Percentiles rank a stretch among this genome's conserved stretches.
Conservation (phyloP, 192 early-diverging fungal genomes). For the Linnemannia zychae region DNA sequence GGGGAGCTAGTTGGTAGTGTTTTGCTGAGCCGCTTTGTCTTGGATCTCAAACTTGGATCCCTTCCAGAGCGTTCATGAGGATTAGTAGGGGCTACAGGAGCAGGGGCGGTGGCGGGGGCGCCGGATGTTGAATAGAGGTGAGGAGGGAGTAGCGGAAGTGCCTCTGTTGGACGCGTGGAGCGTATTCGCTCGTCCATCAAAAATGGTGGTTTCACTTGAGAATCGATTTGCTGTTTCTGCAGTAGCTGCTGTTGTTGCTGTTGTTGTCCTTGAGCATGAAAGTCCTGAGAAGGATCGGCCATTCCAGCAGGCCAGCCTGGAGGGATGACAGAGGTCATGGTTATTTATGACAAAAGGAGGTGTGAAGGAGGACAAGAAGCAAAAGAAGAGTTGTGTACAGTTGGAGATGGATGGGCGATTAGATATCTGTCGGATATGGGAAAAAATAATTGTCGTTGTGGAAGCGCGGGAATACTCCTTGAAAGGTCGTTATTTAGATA, state of each 20-base stretch:
- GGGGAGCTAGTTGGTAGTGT: slow-evolving; percentile 14
- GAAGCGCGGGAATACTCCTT: background rate
- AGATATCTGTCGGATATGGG: background rate
- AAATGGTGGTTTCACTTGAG: background rate
- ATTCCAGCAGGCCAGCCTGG: slow-evolving; percentile 10
- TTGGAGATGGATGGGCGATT: background rate
- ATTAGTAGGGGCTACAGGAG: no score
- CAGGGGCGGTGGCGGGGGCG: no score
- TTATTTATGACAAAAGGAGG: background rate
- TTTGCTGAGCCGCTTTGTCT: slow-evolving; percentile 45
- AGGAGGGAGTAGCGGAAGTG: background rate
- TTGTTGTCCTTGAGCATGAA: background rate
- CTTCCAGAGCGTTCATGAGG: slow-evolving; percentile 7
- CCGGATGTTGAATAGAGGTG: background rate
- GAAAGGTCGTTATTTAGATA: background rate
- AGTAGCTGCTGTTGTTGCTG: slow-evolving; percentile 1
- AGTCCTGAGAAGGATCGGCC: background rate
- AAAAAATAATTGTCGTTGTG: background rate
- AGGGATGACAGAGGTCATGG: slow-evolving; percentile 41
- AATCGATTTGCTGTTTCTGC: background rate
- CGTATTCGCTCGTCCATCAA: background rate
- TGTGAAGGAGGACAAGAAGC: background rate
- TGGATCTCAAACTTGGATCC: slow-evolving; percentile 22
- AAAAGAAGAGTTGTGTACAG: background rate
- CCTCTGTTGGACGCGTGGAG: background rate